These are phyloP conservation scores for Diplodia intermedia DNA, from an alignment of 2,329 filamentous ascomycete species.

Conservation along the genomic window DNA sequence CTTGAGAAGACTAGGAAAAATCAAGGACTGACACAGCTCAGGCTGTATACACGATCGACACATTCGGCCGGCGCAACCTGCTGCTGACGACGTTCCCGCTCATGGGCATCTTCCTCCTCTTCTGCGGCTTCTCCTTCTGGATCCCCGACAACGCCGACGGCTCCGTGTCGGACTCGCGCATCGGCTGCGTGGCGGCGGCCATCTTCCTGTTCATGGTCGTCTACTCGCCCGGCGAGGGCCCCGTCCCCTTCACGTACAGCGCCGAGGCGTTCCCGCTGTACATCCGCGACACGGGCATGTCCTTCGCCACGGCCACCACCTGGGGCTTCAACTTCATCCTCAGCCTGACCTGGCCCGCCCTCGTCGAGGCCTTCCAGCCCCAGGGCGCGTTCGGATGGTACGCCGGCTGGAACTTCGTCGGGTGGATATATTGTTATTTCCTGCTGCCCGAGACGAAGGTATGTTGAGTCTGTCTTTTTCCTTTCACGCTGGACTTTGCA, in stretches of 20 bases:
- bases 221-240: conserved; percentile 56
- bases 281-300: conserved; percentile 75
- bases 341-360: conserved; percentile 67
- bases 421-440: conserved; percentile 40
- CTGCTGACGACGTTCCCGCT: conserved; percentile 55
- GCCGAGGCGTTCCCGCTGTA: conserved; percentile 74
- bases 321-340: conserved; percentile 65
- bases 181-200: conserved; percentile 48
- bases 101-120: conserved; percentile 59
- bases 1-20: background rate
- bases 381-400: conserved; percentile 68
- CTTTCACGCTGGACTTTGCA: background rate
- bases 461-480: no score
- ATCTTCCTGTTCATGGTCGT: conserved; percentile 61
- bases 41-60: conserved; percentile 56
- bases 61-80: conserved; percentile 49
- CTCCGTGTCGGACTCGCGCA: conserved; percentile 37
- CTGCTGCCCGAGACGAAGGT: conserved; percentile 22
- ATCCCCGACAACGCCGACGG: conserved; percentile 37
- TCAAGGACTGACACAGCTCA: background rate
- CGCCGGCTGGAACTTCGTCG: conserved; percentile 64
- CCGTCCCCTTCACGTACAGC: conserved; percentile 60
- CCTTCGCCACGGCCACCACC: conserved; percentile 71
- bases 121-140: conserved; percentile 53
- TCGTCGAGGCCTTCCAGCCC: conserved; percentile 59